Evolutionary conservation across 2,329 filamentous ascomycete genomes (phyloP).

Genomic region (Ascochyta koolunga): DNA sequence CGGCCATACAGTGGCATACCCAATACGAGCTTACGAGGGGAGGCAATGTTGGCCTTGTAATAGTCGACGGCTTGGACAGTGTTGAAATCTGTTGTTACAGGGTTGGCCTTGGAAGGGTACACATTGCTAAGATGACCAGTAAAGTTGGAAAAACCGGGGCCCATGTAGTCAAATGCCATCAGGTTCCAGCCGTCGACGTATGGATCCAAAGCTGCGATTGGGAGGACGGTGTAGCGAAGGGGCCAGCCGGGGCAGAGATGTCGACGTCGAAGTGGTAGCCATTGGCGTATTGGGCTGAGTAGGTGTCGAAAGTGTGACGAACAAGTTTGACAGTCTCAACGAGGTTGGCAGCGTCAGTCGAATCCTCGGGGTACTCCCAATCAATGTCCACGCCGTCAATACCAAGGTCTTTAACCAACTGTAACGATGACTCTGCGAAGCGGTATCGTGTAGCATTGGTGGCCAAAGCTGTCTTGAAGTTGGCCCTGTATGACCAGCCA

Average conservation of each 20-base stretch:
- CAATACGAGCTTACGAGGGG: constrained; percentile 32
- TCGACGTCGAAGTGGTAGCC: constrained; percentile 52
- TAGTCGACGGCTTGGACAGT: constrained; percentile 33
- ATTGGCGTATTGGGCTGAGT: constrained; percentile 45
- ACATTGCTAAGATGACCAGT: constrained; percentile 58
- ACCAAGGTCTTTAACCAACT: constrained; percentile 79
- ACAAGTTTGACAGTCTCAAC: constrained; percentile 45
- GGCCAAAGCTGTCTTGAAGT: constrained; percentile 74
- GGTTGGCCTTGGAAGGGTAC: constrained; percentile 25
- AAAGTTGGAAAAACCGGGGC: constrained; percentile 72
- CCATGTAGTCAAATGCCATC: constrained; percentile 71
- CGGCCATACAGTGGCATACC: constrained; percentile 42
- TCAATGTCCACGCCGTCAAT: constrained; percentile 61
- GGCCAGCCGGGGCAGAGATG: constrained; percentile 52
- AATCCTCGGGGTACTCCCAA: constrained; percentile 53
- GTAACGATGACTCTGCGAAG: constrained; percentile 74
- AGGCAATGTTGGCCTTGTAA: constrained; percentile 30
- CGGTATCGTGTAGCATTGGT: constrained; percentile 64
- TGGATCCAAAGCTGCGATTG: constrained; percentile 49
- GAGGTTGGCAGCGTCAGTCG: constrained; percentile 45
- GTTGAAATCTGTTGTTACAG: constrained; percentile 37
- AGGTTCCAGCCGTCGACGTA: constrained; percentile 60
- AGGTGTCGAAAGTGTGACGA: constrained; percentile 46
- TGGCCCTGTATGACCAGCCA: constrained; percentile 77
- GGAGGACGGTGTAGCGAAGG: constrained; percentile 48